Percentiles rank a stretch among this genome's conserved stretches.
phyloP scores from a whole-genome alignment of 768 basidiomycete species.

The Chalciporus pseudorubinellus region DNA sequence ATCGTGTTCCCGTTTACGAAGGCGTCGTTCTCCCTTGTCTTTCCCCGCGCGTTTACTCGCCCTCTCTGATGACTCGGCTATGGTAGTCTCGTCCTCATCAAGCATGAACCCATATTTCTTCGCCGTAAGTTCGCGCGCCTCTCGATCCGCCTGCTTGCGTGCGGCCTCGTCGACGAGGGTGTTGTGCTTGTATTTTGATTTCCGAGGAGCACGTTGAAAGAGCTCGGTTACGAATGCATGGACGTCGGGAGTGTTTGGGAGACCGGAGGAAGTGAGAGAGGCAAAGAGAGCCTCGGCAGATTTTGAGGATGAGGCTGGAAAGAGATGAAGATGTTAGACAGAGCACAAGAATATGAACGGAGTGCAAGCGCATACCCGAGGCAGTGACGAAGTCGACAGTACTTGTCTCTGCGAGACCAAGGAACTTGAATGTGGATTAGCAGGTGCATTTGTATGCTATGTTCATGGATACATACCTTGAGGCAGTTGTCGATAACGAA shows the following conservation, averaged over 20 bases:
- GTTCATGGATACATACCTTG: slow-evolving; percentile 42
- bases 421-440: slow-evolving; percentile 49
- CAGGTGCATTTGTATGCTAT: background rate
- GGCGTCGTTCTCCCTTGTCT: slow-evolving; percentile 61
- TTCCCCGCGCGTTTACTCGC: slow-evolving; percentile 28
- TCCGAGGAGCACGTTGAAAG: slow-evolving; percentile 73
- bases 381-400: slow-evolving; percentile 87
- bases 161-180: slow-evolving; percentile 39
- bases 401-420: slow-evolving; percentile 79
- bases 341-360: background rate
- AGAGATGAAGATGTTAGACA: background rate
- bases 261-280: slow-evolving; percentile 71
- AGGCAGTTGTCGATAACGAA: slow-evolving; percentile 81
- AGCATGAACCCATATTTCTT: slow-evolving; percentile 80
- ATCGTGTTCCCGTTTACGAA: slow-evolving; percentile 79
- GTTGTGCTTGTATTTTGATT: slow-evolving; percentile 65
- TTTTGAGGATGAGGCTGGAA: slow-evolving; percentile 73
- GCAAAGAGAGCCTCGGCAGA: slow-evolving; percentile 74
- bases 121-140: slow-evolving; percentile 61
- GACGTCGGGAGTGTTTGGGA: slow-evolving; percentile 78
- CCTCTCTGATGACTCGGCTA: slow-evolving; percentile 37
- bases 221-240: slow-evolving; percentile 80
- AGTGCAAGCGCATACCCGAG: slow-evolving; percentile 53
- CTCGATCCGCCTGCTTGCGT: slow-evolving; percentile 71
- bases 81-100: slow-evolving; percentile 70